A percentile compares a stretch with the other conserved stretches of the same genome.
Evolutionary conservation across 371 early-diverging fungal genomes (phyloP).

Genomic region (Blakeslea trispora): DNA sequence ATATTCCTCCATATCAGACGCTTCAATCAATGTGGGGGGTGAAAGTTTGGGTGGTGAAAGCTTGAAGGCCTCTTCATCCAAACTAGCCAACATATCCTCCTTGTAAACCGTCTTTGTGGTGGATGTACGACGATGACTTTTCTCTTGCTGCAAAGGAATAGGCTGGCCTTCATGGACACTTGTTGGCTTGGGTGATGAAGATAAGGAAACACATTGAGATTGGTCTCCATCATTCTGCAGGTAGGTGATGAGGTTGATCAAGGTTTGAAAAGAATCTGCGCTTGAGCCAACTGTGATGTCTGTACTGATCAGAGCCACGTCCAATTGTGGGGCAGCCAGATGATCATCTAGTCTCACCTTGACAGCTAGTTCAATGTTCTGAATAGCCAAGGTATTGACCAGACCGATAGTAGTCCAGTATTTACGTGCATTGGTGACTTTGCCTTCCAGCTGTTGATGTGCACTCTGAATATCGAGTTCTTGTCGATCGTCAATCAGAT

Average conservation of each 20-base stretch:
- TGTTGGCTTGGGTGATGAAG: no score
- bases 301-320: constrained; percentile 16
- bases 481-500: constrained; percentile 43
- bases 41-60: constrained; percentile 8
- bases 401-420: constrained; percentile 49
- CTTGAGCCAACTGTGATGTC: constrained; percentile 60
- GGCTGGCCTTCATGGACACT: no score
- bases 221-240: constrained; percentile 35
- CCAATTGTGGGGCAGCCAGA: constrained; percentile 17
- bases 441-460: constrained; percentile 15
- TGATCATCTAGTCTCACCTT: constrained; percentile 40
- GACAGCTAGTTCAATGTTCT: constrained; percentile 44
- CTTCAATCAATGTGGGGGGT: constrained; percentile 22
- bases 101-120: constrained; percentile 4
- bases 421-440: constrained; percentile 25
- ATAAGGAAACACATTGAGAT: not conserved
- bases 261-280: constrained; percentile 74
- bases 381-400: constrained; percentile 32
- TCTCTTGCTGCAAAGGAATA: not conserved
- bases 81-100: constrained; percentile 47
- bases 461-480: constrained; percentile 11
- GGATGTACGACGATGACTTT: not conserved
- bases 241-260: constrained; percentile 56
- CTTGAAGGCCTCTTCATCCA: constrained; percentile 65
- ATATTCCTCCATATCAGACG: constrained; percentile 24